These are phyloP conservation scores for Pythium sp. DNA, from an alignment of 352 stramenopile species.

Conservation along the genomic window DNA sequence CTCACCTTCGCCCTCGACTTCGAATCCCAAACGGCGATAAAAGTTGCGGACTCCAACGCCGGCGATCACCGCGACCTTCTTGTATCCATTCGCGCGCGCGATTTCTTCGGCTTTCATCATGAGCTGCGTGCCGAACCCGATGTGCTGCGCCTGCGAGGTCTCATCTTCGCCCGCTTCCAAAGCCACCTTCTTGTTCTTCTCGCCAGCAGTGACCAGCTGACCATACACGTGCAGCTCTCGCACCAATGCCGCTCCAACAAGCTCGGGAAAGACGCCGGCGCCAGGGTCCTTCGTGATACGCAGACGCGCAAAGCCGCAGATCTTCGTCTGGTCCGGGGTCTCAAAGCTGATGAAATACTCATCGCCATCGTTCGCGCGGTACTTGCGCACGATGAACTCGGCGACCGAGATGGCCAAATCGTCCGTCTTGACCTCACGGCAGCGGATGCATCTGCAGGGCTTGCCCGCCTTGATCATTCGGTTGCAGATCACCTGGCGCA, in stretches of 20 bases:
- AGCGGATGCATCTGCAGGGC: conserved; percentile 88
- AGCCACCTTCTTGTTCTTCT: conserved; percentile 28
- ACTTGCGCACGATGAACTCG: conserved; percentile 73
- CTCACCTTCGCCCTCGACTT: conserved; percentile 81
- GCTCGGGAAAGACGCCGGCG: conserved; percentile 69
- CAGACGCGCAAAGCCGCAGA: conserved; percentile 89
- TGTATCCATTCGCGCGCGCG: conserved; percentile 58
- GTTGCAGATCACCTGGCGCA: conserved; percentile 87
- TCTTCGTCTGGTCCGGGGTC: conserved; percentile 83
- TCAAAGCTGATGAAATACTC: conserved; percentile 94
- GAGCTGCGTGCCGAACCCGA: conserved; percentile 84
- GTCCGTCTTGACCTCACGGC: conserved; percentile 89
- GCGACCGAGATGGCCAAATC: conserved; percentile 71
- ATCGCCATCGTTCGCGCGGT: conserved; percentile 81
- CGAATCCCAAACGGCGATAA: conserved; percentile 87
- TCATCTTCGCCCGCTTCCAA: conserved; percentile 22
- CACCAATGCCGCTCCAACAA: conserved; percentile 79
- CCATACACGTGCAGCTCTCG: conserved; percentile 91
- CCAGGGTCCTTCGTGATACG: conserved; percentile 70
- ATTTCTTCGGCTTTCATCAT: conserved; percentile 85
- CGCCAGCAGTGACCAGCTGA: conserved; percentile 66
- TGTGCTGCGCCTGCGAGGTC: conserved; percentile 78
- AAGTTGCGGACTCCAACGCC: conserved; percentile 91
- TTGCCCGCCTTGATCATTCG: conserved; percentile 74
- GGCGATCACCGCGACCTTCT: conserved; percentile 87